Evolutionary conservation across 305 asterid genomes (phyloP).

Genomic region (Andrographis paniculata): DNA sequence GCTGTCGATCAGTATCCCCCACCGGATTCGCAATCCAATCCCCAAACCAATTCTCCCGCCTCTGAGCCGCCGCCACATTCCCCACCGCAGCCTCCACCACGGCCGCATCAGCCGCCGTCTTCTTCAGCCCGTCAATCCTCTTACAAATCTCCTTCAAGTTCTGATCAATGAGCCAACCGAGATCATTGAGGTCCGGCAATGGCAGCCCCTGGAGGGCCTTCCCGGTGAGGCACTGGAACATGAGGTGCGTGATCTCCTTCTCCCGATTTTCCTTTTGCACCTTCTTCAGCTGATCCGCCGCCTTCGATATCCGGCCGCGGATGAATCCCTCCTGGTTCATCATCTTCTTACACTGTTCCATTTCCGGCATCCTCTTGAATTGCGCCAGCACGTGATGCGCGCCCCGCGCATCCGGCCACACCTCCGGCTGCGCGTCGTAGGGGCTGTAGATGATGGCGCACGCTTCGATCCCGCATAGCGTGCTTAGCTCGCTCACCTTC

Average conservation of each 20-base stretch:
- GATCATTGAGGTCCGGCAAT: conserved; percentile 43
- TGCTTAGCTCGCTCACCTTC: conserved; percentile 78
- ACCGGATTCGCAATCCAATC: conserved; percentile 47
- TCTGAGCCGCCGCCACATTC: conserved; percentile 23
- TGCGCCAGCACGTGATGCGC: conserved; percentile 59
- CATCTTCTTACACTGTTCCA: conserved; percentile 91
- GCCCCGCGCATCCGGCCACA: conserved; percentile 63
- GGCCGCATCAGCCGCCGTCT: conserved; percentile 11
- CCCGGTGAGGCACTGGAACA: conserved; percentile 64
- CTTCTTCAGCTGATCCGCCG: conserved; percentile 59
- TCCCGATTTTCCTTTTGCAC: conserved; percentile 51
- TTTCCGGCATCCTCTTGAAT: conserved; percentile 80
- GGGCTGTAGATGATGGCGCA: conserved; percentile 80
- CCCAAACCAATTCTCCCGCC: conserved; percentile 43
- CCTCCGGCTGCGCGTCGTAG: conserved; percentile 57
- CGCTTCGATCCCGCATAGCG: conserved; percentile 72
- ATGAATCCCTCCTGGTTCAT: conserved; percentile 64
- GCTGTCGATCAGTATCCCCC: conserved; percentile 16
- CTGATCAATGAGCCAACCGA: conserved; percentile 58
- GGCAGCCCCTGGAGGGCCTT: conserved; percentile 37
- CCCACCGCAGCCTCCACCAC: conserved; percentile 7
- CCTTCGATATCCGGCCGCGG: conserved; percentile 51
- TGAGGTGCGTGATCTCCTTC: conserved; percentile 58
- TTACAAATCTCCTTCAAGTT: conserved; percentile 48
- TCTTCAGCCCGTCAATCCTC: conserved; percentile 47